A percentile compares a stretch with the other conserved stretches of the same genome.
phyloP scores from a whole-genome alignment of 345 rosid genomes.

The Populus simonii region DNA sequence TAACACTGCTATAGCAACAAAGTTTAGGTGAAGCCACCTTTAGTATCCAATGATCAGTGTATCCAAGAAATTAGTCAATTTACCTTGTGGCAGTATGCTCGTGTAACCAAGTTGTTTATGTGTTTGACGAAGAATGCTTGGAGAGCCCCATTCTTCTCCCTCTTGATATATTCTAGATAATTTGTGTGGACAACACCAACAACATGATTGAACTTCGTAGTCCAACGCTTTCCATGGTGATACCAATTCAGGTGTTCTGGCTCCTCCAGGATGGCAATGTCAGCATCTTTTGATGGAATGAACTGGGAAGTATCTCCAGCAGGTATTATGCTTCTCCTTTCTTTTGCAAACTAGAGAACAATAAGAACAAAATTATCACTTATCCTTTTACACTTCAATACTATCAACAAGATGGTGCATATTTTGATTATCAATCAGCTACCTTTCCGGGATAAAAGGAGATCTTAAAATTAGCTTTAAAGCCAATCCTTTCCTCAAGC shows the following conservation, averaged over 20 bases:
- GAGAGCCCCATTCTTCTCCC: conserved; percentile 90
- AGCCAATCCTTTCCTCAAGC: conserved; percentile 93
- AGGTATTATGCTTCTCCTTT: conserved; percentile 90
- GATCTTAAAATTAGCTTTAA: conserved; percentile 81
- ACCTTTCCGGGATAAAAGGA: conserved; percentile 99
- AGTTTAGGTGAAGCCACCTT: background rate
- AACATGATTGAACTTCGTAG: conserved; percentile 92
- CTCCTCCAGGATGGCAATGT: conserved; percentile 90
- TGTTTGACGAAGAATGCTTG: conserved; percentile 95
- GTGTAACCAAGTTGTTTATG: conserved; percentile 83
- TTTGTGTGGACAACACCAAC: conserved; percentile 97
- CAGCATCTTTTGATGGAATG: conserved; percentile 84
- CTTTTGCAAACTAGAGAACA: conserved; percentile 70
- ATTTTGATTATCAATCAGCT: conserved; percentile 16
- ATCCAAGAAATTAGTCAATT: conserved; percentile 10
- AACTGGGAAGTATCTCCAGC: conserved; percentile 94
- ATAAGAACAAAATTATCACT: conserved; percentile 13
- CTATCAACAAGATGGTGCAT: background rate
- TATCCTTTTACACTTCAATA: background rate
- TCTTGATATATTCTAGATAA: conserved; percentile 95
- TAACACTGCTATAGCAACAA: background rate
- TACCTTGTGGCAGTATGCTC: conserved; percentile 94
- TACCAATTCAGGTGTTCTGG: conserved; percentile 99
- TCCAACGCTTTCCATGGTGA: conserved; percentile 95
- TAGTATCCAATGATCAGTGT: background rate